Evolutionary conservation across 164 flowering plant species (phyloP).

Genomic region (Echeveria elegans): DNA sequence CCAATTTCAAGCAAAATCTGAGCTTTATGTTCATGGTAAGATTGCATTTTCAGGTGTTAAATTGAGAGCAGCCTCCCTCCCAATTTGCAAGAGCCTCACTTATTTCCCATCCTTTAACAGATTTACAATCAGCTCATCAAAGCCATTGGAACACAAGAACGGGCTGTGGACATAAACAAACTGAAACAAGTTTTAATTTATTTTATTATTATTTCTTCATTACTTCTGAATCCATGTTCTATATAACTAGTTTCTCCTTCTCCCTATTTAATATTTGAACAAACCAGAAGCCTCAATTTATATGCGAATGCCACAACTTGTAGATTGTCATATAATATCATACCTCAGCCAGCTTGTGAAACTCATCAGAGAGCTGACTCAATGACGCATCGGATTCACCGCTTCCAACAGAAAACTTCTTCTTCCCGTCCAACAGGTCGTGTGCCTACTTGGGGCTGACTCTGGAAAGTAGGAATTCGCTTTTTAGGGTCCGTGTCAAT

Average conservation of each 20-base stretch:
- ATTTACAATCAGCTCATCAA: conserved; percentile 1
- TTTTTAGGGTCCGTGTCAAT: conserved; percentile 2
- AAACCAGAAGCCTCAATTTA: too few relatives aligned
- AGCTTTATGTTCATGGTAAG: conserved; percentile 87
- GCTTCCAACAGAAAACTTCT: not conserved
- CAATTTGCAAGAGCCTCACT: conserved; percentile 83
- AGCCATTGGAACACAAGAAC: not conserved
- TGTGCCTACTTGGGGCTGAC: not conserved
- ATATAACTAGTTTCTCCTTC: not conserved
- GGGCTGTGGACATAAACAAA: not conserved
- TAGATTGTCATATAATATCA: not conserved
- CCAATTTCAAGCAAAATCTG: conserved; percentile 86
- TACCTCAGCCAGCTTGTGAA: conserved; percentile 59
- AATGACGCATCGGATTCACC: conserved; percentile 3
- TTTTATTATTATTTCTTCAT: too few relatives aligned
- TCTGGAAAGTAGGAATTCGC: not conserved
- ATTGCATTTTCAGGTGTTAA: conserved; percentile 62
- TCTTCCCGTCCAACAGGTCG: not conserved
- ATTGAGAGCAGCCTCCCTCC: conserved; percentile 81
- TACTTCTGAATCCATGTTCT: not conserved
- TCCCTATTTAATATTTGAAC: too few relatives aligned
- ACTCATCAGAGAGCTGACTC: conserved; percentile 28
- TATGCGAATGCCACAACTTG: not conserved
- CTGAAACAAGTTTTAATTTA: too few relatives aligned
- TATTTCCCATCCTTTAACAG: conserved; percentile 59